Evolutionary conservation across 352 stramenopile species (phyloP).

Genomic region (Chrysophaeum taylorii): DNA sequence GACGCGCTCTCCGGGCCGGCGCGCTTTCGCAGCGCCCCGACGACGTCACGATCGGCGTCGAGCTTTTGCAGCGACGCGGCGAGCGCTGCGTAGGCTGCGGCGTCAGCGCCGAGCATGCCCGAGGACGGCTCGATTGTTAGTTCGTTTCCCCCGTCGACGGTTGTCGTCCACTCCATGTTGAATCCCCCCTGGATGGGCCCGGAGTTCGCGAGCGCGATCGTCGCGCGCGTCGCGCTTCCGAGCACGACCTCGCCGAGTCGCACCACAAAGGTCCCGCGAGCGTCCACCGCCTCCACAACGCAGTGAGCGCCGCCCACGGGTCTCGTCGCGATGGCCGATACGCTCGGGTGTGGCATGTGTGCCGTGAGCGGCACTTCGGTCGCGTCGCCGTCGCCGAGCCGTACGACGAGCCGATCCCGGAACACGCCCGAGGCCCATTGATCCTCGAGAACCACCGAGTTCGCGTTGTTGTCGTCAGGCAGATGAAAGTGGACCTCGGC

Average conservation of each 20-base stretch:
- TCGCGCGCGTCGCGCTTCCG: neutral
- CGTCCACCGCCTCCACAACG: neutral
- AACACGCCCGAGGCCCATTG: neutral
- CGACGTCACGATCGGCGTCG: neutral
- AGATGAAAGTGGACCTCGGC: slow-evolving; percentile 40
- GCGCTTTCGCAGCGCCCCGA: too few species aligned
- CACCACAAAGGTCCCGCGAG: slow-evolving; percentile 6
- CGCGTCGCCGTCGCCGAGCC: neutral
- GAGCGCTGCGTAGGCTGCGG: too few species aligned
- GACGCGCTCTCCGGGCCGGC: too few species aligned
- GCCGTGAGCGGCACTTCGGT: slow-evolving; percentile 25
- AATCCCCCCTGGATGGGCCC: slow-evolving; percentile 11
- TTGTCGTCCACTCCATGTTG: too few species aligned
- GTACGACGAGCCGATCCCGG: neutral
- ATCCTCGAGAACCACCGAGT: slow-evolving; percentile 26
- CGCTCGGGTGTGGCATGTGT: slow-evolving; percentile 17
- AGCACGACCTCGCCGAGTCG: slow-evolving; percentile 24
- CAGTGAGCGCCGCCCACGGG: neutral
- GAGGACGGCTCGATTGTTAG: slow-evolving; percentile 2
- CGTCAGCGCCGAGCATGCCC: slow-evolving; percentile 7
- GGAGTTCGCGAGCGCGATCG: slow-evolving; percentile 16
- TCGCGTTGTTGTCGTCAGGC: slow-evolving; percentile 15
- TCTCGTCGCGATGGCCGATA: slow-evolving; percentile 8
- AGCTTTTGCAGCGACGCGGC: neutral
- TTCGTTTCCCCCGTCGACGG: neutral